These are phyloP conservation scores for Alternaria sp. DNA, from an alignment of 2,329 filamentous ascomycete genomes.

Conservation along the genomic window DNA sequence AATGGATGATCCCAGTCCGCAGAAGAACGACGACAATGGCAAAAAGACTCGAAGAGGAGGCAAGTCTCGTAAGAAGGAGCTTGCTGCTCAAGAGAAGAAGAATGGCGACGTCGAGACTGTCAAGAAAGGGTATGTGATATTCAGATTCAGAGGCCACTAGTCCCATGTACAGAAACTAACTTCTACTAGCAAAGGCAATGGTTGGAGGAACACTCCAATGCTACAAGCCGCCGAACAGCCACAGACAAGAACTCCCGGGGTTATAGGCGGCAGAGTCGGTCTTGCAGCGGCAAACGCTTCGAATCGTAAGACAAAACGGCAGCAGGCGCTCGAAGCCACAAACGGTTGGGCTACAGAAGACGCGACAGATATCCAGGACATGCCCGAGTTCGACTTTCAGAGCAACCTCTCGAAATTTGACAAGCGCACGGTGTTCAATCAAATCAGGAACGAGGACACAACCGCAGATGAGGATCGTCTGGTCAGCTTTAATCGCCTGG, in stretches of 20 bases:
- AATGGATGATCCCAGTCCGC: slow-evolving; percentile 45
- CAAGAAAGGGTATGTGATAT: slow-evolving; percentile 48
- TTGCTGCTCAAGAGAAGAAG: slow-evolving; percentile 52
- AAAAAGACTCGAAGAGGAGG: slow-evolving; percentile 57
- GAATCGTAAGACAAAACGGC: slow-evolving; percentile 56
- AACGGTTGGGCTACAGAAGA: slow-evolving; percentile 97
- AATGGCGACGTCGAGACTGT: slow-evolving; percentile 42
- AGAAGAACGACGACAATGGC: slow-evolving; percentile 49
- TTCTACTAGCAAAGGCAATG: slow-evolving; percentile 62
- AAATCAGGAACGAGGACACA: slow-evolving; percentile 87
- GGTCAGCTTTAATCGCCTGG: slow-evolving; percentile 82
- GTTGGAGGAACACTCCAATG: slow-evolving; percentile 73
- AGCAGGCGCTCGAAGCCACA: slow-evolving; percentile 63
- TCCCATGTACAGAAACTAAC: slow-evolving; percentile 19
- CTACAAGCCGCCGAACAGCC: slow-evolving; percentile 65
- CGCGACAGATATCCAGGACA: slow-evolving; percentile 90
- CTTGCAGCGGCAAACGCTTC: slow-evolving; percentile 48
- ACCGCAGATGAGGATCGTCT: slow-evolving; percentile 91
- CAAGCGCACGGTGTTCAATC: slow-evolving; percentile 88
- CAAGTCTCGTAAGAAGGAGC: slow-evolving; percentile 57
- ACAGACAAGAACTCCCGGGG: slow-evolving; percentile 46
- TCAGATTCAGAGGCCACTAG: slow-evolving; percentile 9
- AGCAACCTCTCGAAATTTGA: slow-evolving; percentile 92
- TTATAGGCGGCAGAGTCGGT: slow-evolving; percentile 50
- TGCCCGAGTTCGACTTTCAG: slow-evolving; percentile 94